Base-by-base conservation (phyloP, 2,329 filamentous ascomycete genomes). In the Stemphylium vesicarium region DNA sequence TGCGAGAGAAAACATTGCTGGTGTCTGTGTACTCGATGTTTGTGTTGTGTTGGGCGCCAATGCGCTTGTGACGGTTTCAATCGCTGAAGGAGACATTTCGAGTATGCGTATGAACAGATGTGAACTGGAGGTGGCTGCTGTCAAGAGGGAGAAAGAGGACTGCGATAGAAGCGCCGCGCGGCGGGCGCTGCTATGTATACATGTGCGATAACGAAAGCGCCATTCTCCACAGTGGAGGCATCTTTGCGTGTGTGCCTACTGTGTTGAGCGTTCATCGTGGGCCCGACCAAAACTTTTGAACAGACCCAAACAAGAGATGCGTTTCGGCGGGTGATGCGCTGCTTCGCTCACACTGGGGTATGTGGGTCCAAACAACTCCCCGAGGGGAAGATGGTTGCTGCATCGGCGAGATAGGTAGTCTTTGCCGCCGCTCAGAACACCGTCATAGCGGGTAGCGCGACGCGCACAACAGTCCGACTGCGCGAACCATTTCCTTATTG, bases 1-100 rank as follows among this genome's bases (percentile, higher is more conserved):
- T 15, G 40, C 13, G 31, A 51, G 47, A 4, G 53, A 56, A 31
- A 51, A 56, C 20, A 56, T 48, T 36, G 38, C 24, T 11, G 51
- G 46, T 50, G 26, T 50, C 40, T 53, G 50, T n/a, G 31, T 5
- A 15, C 20, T 32, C n/a, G 40, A 33, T 37, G 38, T n/a, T 22
- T 38, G 35, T 32, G 42, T 31, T 10, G 50, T 36, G 12, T 36
- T 33, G 13, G 50, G 32, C n/a, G 37, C 12, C 18, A 53, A 18
- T 31, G 43, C 41, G n/a, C 26, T 38, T 32, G 49, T 31, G 26
- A 51, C 43, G 10, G 22, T 22, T 13, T 22, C 24, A 39, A 53
- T 26, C 13, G 50, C 42, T 29, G 43, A 42, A 31, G 43, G 50
- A 10, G 43, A 33, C 50, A 53, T 53, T 42, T 41, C 33, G 6